Percentiles rank a stretch among this genome's conserved stretches.
These are phyloP conservation scores for Trametes cingulata DNA, from an alignment of 768 basidiomycete genomes.

Conservation along the genomic window DNA sequence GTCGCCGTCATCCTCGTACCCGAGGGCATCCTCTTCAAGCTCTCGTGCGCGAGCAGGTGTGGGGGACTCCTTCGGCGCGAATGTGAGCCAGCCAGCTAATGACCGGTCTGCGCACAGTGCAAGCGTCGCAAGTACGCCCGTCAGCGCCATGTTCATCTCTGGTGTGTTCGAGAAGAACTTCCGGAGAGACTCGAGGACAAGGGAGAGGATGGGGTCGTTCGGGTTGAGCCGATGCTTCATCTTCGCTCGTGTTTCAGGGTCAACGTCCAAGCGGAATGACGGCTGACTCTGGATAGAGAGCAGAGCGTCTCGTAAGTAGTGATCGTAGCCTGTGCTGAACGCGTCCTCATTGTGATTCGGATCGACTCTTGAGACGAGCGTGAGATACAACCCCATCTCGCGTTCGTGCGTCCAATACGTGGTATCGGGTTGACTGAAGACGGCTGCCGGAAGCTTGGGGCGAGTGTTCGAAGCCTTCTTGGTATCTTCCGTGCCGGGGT, in stretches of 20 bases:
- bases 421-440: conserved; percentile 63
- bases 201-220: conserved; percentile 72
- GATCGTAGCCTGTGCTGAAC: conserved; percentile 84
- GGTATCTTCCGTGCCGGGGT: conserved; percentile 43
- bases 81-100: conserved; percentile 86
- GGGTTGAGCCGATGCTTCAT: conserved; percentile 76
- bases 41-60: conserved; percentile 20
- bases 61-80: conserved; percentile 47
- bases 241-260: conserved; percentile 41
- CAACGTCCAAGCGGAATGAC: conserved; percentile 51
- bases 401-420: conserved; percentile 82
- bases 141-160: conserved; percentile 86
- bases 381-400: conserved; percentile 79
- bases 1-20: conserved; percentile 58
- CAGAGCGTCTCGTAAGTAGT: conserved; percentile 79
- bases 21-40: conserved; percentile 21
- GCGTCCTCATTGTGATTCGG: conserved; percentile 66
- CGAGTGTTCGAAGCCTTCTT: conserved; percentile 1
- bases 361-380: conserved; percentile 76
- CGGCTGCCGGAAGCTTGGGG: conserved; percentile 7
- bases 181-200: conserved; percentile 68
- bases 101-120: conserved; percentile 87
- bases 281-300: conserved; percentile 64
- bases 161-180: conserved; percentile 85
- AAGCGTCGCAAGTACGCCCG: conserved; percentile 76